Base-by-base conservation (phyloP, 441 rosid species). In the Euphorbia schlechtendalii region DNA sequence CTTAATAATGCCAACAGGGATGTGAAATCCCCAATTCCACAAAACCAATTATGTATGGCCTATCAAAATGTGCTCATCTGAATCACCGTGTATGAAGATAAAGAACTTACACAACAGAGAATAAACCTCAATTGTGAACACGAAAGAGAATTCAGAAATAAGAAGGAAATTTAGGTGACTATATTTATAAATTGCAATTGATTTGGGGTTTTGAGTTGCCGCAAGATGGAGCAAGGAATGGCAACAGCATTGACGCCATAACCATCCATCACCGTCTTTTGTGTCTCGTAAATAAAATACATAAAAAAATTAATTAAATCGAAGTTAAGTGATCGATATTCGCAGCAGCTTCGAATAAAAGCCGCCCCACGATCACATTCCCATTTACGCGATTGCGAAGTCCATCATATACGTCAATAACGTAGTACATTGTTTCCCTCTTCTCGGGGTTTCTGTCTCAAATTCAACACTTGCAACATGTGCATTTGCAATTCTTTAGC, bases 181-280 rank as follows among this genome's bases (percentile, higher is more conserved):
- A 18, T 2, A 34, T 56, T 54, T 34, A 48, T 48, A 48, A 48
- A 48, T 48, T 27, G 56, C 55, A 69, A 61, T 14, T 4, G 9
- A 68, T 53, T n/a, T 15, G 40, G 22, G 24, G 43, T 25, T 53
- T 9, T 51, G 67, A 74, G 71, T 82, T 79, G 80, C 86, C 85
- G 70, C 76, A 56, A 56, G 49, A 65, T 73, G 73, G 81, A 76
- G 82, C 73, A 83, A 81, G 78, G 83, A 77, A 80, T 84, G 81
- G 80, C 69, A 66, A 67, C 65, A 57, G 62, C 71, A 76, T 36
- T 59, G 62, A 53, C 51, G 71, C 51, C 68, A 66, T 54, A 2
- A 63, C 56, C 55, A 40, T 56, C 56, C 49, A 40, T 56, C 18
- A 62, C 67, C 56, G 24, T 52, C 67, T 20, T 40, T 59, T 71